Base-by-base conservation (phyloP, 805 yeast species). In the Myxozyma udenii region DNA sequence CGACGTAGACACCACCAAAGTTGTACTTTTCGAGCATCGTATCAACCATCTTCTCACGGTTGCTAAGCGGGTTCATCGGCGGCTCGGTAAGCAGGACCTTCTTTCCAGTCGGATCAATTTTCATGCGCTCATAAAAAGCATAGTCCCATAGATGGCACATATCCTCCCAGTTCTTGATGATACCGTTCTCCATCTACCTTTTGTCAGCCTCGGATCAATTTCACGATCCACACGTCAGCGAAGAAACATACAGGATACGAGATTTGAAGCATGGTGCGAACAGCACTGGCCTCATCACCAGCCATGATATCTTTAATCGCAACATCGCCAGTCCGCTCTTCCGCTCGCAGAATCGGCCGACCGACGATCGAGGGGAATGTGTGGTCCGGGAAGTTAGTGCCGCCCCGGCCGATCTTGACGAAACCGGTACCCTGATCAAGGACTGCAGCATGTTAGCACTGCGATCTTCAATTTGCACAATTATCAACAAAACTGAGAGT, bases 381-480 rank as follows among this genome's bases (percentile, higher is more conserved):
- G 73, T 83, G 83, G 70, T 93, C 98, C 25, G 98, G 98, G 77
- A 90, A 90, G 73, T 93, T 93, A 61, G 89, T 85, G 28, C 98
- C 97, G 33, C 95, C 96, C 65, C 96, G 81, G 53, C 98, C 98
- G 62, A 53, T 54, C 56, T 58, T 58, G 46, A 58, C 61, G 68
- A 93, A 93, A 51, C 98, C 98, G 44, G 98, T 93, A 74, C 98
- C 98, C 75, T 93, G 98, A 74, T 93, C 98, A 62, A 93, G 87
- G 63, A 93, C 98, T 79, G 64, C 58, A 4, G 23, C 18, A 18
- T 9, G 16, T 6, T 24, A 6, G 22, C 23, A n/a, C n/a, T n/a
- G n/a, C n/a, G n/a, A n/a, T n/a, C n/a, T n/a, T 7, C 32, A 28
- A 12, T 12, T 53, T 57, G 32, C 53, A 11, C 48, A 26, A 48